These are phyloP conservation scores for Bremia lactucae DNA, from an alignment of 352 stramenopile species.

Conservation along the genomic window DNA sequence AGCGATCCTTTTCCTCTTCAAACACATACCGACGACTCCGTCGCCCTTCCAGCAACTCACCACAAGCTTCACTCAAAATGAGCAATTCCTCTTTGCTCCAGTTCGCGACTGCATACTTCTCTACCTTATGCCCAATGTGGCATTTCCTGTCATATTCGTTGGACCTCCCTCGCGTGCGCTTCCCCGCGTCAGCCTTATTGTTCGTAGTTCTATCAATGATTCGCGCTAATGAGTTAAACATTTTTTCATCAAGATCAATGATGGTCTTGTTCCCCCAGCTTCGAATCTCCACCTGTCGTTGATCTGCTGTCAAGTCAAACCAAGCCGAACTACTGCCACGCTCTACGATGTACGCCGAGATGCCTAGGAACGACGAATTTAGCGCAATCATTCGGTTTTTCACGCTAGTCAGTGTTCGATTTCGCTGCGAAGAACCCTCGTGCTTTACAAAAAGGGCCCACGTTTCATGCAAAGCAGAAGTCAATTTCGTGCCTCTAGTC, in stretches of 20 bases:
- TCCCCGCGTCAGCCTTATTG: constrained; percentile 2
- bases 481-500: constrained; percentile 11
- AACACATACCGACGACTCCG: constrained; percentile 28
- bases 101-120: constrained; percentile 17
- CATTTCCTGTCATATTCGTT: constrained; percentile 12
- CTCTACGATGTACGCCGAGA: constrained; percentile 20
- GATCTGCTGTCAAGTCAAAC: constrained; percentile 18
- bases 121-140: constrained; percentile 8
- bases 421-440: constrained; percentile 7
- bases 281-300: constrained; percentile 19
- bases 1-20: constrained; percentile 29
- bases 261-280: constrained; percentile 25
- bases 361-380: constrained; percentile 19
- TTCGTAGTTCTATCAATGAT: constrained; percentile 13
- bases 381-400: constrained; percentile 35
- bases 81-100: constrained; percentile 29
- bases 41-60: constrained; percentile 24
- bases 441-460: constrained; percentile 20
- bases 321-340: constrained; percentile 12
- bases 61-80: constrained; percentile 23
- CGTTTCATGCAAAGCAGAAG: constrained; percentile 11
- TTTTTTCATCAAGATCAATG: constrained; percentile 22
- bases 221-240: constrained; percentile 18
- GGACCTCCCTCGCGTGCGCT: constrained; percentile 1
- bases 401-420: constrained; percentile 21